Conservation (phyloP, 176 grass and related monocot genomes). For the Cenchrus americanus region DNA sequence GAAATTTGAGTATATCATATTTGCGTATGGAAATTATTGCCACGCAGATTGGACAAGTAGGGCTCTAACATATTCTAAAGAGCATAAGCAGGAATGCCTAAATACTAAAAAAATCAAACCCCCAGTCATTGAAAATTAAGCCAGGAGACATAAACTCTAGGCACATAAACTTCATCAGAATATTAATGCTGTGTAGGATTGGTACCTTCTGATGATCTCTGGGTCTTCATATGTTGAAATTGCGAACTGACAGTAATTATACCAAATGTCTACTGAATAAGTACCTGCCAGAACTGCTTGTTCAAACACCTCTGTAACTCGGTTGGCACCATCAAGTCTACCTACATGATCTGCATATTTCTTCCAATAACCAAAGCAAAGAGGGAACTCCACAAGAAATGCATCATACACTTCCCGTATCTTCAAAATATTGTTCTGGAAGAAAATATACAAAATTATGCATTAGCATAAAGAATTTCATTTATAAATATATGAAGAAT, state of each 20-base stretch:
- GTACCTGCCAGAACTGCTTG: constrained; percentile 92
- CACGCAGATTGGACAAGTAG: background rate
- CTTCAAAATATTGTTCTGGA: constrained; percentile 78
- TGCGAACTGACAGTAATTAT: constrained; percentile 87
- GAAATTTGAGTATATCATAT: background rate
- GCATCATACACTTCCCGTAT: constrained; percentile 92
- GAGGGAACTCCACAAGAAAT: constrained; percentile 87
- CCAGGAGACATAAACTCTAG: constrained; percentile 29
- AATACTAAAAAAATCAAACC: constrained; percentile 25
- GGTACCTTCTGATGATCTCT: constrained; percentile 87
- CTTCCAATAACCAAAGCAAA: constrained; percentile 99
- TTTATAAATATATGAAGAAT: too few species aligned
- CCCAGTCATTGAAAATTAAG: constrained; percentile 26
- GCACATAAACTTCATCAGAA: background rate
- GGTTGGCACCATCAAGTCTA: constrained; percentile 59
- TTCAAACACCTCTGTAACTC: constrained; percentile 95
- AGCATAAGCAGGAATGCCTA: constrained; percentile 38
- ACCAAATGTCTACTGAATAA: constrained; percentile 99
- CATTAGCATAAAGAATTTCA: constrained; percentile 26
- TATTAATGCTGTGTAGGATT: background rate
- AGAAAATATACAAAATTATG: background rate
- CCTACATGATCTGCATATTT: constrained; percentile 98
- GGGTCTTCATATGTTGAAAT: constrained; percentile 95
- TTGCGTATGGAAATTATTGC: background rate
- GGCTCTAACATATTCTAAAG: constrained; percentile 30